Percentiles rank a stretch among this genome's conserved stretches.
These are phyloP conservation scores for Microbotryomycetes sp. DNA, from an alignment of 1,284 basidiomycete genomes.

Conservation along the genomic window DNA sequence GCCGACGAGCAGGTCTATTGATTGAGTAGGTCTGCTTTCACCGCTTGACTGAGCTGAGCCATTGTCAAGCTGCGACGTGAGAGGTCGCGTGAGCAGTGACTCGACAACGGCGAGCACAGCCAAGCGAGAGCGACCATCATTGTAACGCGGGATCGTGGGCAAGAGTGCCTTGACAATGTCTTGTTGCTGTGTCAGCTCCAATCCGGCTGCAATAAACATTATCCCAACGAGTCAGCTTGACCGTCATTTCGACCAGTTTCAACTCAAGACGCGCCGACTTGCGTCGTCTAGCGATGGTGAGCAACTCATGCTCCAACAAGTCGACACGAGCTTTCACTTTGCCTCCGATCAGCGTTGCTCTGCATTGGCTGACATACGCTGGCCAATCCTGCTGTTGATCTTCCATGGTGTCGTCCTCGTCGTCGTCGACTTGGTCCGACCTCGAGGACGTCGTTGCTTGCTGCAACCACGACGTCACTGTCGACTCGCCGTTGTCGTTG, in stretches of 20 bases:
- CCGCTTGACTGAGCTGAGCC: not conserved
- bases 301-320: not conserved
- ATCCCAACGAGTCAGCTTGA: too few relatives aligned
- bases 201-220: too few relatives aligned
- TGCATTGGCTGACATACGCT: not conserved
- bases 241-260: too few relatives aligned
- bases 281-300: not conserved
- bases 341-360: not conserved
- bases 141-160: constrained; percentile 67
- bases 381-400: not conserved
- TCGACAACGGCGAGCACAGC: constrained; percentile 61
- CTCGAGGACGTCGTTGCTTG: not conserved
- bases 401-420: not conserved
- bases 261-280: not conserved
- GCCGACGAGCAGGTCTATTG: constrained; percentile 55
- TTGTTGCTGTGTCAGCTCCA: constrained; percentile 57
- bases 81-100: constrained; percentile 57
- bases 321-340: not conserved
- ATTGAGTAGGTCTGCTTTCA: not conserved
- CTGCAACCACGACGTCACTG: not conserved
- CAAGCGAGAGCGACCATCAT: constrained; percentile 61
- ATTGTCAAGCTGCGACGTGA: constrained; percentile 25
- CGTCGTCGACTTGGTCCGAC: not conserved
- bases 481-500: not conserved
- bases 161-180: constrained; percentile 68